Evolutionary conservation across 495 filamentous ascomycete genomes (phyloP).

Genomic region (Penicillium mononematosum): DNA sequence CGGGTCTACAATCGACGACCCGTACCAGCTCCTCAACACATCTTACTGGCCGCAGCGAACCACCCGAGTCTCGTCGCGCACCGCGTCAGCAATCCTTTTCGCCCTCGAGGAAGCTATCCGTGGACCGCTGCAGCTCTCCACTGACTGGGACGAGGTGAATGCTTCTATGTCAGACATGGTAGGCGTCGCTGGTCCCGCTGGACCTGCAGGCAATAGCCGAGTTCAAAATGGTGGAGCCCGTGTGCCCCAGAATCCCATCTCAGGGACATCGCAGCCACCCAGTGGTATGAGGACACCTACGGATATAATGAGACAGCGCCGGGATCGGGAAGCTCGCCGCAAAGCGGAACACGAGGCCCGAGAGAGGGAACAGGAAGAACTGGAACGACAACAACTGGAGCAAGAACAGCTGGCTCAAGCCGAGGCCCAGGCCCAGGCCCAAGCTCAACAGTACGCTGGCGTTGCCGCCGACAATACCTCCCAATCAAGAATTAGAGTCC

Average conservation of each 20-base stretch:
- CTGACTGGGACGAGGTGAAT: slow-evolving; percentile 85
- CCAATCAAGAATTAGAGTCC: slow-evolving; percentile 40
- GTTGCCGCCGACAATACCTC: slow-evolving; percentile 51
- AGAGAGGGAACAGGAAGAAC: slow-evolving; percentile 50
- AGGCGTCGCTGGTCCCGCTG: slow-evolving; percentile 48
- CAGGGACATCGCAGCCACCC: slow-evolving; percentile 43
- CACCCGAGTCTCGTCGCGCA: slow-evolving; percentile 60
- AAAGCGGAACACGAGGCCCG: slow-evolving; percentile 58
- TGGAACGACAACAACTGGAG: slow-evolving; percentile 54
- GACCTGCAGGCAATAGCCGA: slow-evolving; percentile 42
- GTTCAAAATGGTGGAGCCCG: slow-evolving; percentile 51
- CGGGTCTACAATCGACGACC: slow-evolving; percentile 40
- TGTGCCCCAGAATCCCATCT: slow-evolving; percentile 46
- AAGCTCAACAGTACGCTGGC: slow-evolving; percentile 50
- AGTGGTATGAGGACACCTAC: slow-evolving; percentile 57
- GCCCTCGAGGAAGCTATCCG: slow-evolving; percentile 89
- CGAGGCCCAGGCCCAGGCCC: slow-evolving; percentile 23
- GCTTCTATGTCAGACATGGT: slow-evolving; percentile 88
- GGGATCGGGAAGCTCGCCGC: slow-evolving; percentile 63
- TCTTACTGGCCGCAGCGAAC: slow-evolving; percentile 55
- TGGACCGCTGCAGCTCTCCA: slow-evolving; percentile 77
- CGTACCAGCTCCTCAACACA: slow-evolving; percentile 33
- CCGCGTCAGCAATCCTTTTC: slow-evolving; percentile 80
- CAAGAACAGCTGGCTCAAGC: slow-evolving; percentile 42
- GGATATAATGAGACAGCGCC: slow-evolving; percentile 73